These are phyloP conservation scores for Rhodotorula sp. DNA, from an alignment of 1,284 basidiomycete species.

Conservation along the genomic window DNA sequence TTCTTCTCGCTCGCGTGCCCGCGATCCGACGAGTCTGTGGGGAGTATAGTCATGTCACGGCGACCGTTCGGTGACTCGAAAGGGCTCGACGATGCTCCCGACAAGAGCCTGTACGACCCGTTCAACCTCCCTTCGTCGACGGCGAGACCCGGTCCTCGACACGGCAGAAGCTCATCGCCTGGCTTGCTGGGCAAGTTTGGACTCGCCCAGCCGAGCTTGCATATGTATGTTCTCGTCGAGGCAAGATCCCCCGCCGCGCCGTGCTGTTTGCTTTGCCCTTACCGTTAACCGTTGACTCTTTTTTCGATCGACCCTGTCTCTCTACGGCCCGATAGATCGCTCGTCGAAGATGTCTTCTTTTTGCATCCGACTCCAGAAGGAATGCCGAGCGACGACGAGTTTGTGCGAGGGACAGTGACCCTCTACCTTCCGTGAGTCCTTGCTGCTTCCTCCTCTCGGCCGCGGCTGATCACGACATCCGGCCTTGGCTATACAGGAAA, in stretches of 20 bases:
- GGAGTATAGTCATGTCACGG: not conserved
- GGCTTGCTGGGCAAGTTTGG: slow-evolving; percentile 25
- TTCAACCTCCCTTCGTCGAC: slow-evolving; percentile 16
- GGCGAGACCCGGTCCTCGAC: not conserved
- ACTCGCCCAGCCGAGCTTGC: slow-evolving; percentile 26
- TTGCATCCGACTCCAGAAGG: slow-evolving; percentile 25
- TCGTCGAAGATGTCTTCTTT: slow-evolving; percentile 36
- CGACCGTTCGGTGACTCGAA: slow-evolving; percentile 3
- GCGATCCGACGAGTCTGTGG: no score
- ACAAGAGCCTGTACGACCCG: slow-evolving; percentile 9
- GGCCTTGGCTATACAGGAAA: slow-evolving; percentile 11
- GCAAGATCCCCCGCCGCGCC: not conserved
- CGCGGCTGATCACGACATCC: not conserved
- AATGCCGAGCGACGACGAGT: slow-evolving; percentile 26
- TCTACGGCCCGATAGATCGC: slow-evolving; percentile 4
- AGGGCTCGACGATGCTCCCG: not conserved
- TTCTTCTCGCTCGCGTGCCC: not conserved
- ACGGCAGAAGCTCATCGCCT: not conserved
- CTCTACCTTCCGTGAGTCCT: slow-evolving; percentile 18
- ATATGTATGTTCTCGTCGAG: not conserved
- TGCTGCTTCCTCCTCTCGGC: not conserved
- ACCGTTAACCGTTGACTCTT: not conserved
- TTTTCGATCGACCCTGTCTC: no score
- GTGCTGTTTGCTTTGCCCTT: not conserved
- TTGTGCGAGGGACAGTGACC: slow-evolving; percentile 25